A percentile compares a stretch with the other conserved stretches of the same genome.
These are phyloP conservation scores for Phoma herbarum DNA, from an alignment of 2,329 filamentous ascomycete genomes.

Conservation along the genomic window DNA sequence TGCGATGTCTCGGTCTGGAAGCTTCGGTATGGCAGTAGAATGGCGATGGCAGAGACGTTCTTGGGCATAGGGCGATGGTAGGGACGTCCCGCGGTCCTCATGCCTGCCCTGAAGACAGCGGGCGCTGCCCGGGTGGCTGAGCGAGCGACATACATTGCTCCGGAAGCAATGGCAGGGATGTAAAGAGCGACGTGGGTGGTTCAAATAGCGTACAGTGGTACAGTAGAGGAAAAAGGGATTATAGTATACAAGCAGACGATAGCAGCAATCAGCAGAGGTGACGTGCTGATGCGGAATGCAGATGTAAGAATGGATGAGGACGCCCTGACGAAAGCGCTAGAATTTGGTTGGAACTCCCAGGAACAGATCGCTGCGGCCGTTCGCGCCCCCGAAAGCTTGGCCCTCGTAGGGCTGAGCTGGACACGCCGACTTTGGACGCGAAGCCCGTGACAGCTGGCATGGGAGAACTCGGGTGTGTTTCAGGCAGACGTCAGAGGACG, in stretches of 20 bases:
- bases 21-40: slow-evolving; percentile 62
- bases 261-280: slow-evolving; percentile 10
- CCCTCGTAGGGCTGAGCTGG: slow-evolving; percentile 7
- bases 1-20: slow-evolving; percentile 67
- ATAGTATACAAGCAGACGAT: slow-evolving; percentile 19
- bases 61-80: slow-evolving; percentile 56
- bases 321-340: slow-evolving; percentile 27
- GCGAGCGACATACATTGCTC: slow-evolving; percentile 58
- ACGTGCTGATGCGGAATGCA: slow-evolving; percentile 21
- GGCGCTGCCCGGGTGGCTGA: slow-evolving; percentile 57
- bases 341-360: slow-evolving; percentile 15
- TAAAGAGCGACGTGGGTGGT: slow-evolving; percentile 21
- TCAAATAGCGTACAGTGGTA: slow-evolving; percentile 4
- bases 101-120: slow-evolving; percentile 56
- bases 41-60: slow-evolving; percentile 65
- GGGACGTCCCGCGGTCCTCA: slow-evolving; percentile 53
- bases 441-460: slow-evolving; percentile 12
- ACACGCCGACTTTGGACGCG: slow-evolving; percentile 9
- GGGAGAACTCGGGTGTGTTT: slow-evolving; percentile 9
- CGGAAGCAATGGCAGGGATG: slow-evolving; percentile 26
- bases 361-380: slow-evolving; percentile 23
- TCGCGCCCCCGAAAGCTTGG: slow-evolving; percentile 16
- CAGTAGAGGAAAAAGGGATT: slow-evolving; percentile 13
- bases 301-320: slow-evolving; percentile 27
- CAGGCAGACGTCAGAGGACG: slow-evolving; percentile 16